A percentile compares a stretch with the other conserved stretches of the same genome.
These are phyloP conservation scores for Pterulicium gracile DNA, from an alignment of 1,284 basidiomycete genomes.

Conservation along the genomic window DNA sequence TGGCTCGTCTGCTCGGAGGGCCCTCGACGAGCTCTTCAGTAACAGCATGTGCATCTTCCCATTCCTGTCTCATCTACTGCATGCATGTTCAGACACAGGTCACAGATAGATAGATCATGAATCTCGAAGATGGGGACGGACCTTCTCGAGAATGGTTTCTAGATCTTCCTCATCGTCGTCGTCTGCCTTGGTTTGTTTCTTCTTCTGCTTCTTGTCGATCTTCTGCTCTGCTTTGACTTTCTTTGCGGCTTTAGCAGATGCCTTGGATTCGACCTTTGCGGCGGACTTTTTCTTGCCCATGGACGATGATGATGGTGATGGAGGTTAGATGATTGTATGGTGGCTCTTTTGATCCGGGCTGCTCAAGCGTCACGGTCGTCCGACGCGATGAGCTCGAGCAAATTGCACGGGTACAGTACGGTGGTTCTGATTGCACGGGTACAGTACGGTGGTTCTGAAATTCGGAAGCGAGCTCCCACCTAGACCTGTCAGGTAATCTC, in stretches of 20 bases:
- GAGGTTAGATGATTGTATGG: too few relatives aligned
- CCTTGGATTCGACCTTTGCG: slow-evolving; percentile 27
- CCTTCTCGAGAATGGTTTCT: slow-evolving; percentile 71
- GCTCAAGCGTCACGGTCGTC: too few relatives aligned
- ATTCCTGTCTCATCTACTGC: slow-evolving; percentile 63
- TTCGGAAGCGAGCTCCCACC: too few relatives aligned
- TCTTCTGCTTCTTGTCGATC: slow-evolving; percentile 39
- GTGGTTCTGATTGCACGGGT: too few relatives aligned
- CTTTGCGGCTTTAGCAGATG: slow-evolving; percentile 53
- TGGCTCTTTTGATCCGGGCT: too few relatives aligned
- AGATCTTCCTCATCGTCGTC: slow-evolving; percentile 68
- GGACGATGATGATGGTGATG: background rate
- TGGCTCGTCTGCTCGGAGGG: slow-evolving; percentile 72
- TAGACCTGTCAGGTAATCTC: too few relatives aligned
- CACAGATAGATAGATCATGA: slow-evolving; percentile 2
- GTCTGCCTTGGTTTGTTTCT: slow-evolving; percentile 36
- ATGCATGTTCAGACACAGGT: slow-evolving; percentile 4
- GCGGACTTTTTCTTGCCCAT: slow-evolving; percentile 44
- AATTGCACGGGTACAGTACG: too few relatives aligned
- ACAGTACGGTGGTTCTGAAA: too few relatives aligned
- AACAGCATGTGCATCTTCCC: slow-evolving; percentile 65
- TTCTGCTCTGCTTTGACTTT: slow-evolving; percentile 66
- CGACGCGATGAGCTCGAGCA: too few relatives aligned
- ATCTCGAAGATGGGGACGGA: slow-evolving; percentile 18
- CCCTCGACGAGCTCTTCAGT: slow-evolving; percentile 70